Conservation (phyloP, 176 grass and related monocot species). For the Alopecurus myosuroides region DNA sequence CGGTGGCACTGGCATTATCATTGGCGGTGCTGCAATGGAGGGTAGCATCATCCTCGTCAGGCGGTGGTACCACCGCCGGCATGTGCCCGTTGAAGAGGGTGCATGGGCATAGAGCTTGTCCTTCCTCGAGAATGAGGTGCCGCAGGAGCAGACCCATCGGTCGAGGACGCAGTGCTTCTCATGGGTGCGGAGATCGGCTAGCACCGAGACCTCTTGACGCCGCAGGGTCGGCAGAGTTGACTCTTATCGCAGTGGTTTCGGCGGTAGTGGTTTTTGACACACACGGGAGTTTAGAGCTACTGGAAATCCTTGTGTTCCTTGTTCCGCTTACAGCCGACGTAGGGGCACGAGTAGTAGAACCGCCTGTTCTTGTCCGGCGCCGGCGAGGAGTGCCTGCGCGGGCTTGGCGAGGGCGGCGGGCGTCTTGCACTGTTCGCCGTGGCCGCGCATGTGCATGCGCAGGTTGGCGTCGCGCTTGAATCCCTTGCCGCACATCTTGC, state of each 20-base stretch:
- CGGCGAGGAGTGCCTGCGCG: not conserved
- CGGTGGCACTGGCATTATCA: too few relatives aligned
- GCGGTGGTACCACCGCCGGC: constrained; percentile 40
- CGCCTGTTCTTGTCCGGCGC: not conserved
- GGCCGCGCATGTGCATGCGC: constrained; percentile 98
- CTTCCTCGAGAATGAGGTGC: too few relatives aligned
- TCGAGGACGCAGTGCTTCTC: not conserved
- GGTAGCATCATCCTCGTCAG: too few relatives aligned
- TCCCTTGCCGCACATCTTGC: constrained; percentile 87
- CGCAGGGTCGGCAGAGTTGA: constrained; percentile 61
- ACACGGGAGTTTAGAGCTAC: constrained; percentile 67
- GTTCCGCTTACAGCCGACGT: constrained; percentile 81
- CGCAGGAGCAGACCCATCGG: too few relatives aligned
- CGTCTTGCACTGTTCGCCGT: constrained; percentile 79
- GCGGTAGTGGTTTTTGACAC: constrained; percentile 95
- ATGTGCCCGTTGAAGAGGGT: constrained; percentile 77
- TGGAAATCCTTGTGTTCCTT: constrained; percentile 73
- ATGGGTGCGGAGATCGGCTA: too few relatives aligned
- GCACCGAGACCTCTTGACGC: too few relatives aligned
- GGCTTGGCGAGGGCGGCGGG: constrained; percentile 64
- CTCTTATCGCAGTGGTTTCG: constrained; percentile 92
- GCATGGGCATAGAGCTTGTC: constrained; percentile 37
- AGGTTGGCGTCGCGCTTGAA: constrained; percentile 99
- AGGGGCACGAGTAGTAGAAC: constrained; percentile 72
- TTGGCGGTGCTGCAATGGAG: too few relatives aligned